phyloP scores from a whole-genome alignment of 805 yeast genomes.

The Naumovozyma baii region DNA sequence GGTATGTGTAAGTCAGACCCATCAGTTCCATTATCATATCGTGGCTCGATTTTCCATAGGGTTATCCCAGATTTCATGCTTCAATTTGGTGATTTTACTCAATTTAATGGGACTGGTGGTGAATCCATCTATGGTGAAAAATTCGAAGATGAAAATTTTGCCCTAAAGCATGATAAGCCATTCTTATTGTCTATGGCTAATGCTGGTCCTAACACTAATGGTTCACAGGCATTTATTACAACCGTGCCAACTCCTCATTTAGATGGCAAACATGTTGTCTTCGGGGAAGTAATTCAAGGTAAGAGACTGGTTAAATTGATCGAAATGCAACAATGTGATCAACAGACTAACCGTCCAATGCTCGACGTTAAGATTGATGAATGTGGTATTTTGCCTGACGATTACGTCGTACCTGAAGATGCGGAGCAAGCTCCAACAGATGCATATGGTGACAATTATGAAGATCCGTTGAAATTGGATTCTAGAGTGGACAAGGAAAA shows the following conservation, averaged over 20 bases:
- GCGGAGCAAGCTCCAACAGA: constrained; percentile 47
- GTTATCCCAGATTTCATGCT: constrained; percentile 84
- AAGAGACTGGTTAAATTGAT: constrained; percentile 69
- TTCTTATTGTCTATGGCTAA: constrained; percentile 93
- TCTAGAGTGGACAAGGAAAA: constrained; percentile 47
- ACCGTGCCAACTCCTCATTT: constrained; percentile 90
- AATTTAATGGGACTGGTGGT: constrained; percentile 67
- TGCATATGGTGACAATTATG: constrained; percentile 79
- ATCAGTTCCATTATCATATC: constrained; percentile 53
- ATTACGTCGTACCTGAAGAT: constrained; percentile 38
- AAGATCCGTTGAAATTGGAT: constrained; percentile 68
- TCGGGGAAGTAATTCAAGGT: constrained; percentile 80
- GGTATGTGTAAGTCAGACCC: constrained; percentile 35
- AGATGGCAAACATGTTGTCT: constrained; percentile 93
- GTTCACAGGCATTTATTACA: constrained; percentile 91
- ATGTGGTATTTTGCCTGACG: constrained; percentile 68
- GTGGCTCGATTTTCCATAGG: constrained; percentile 86
- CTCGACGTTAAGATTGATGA: constrained; percentile 61
- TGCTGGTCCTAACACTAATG: constrained; percentile 91
- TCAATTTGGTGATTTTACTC: constrained; percentile 92
- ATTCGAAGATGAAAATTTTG: constrained; percentile 85
- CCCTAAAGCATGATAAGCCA: constrained; percentile 67
- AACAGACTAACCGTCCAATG: constrained; percentile 58
- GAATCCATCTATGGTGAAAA: constrained; percentile 77
- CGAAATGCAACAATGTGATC: constrained; percentile 58